Conservation (phyloP, 768 basidiomycete species). For the Tephrocybe sp. region DNA sequence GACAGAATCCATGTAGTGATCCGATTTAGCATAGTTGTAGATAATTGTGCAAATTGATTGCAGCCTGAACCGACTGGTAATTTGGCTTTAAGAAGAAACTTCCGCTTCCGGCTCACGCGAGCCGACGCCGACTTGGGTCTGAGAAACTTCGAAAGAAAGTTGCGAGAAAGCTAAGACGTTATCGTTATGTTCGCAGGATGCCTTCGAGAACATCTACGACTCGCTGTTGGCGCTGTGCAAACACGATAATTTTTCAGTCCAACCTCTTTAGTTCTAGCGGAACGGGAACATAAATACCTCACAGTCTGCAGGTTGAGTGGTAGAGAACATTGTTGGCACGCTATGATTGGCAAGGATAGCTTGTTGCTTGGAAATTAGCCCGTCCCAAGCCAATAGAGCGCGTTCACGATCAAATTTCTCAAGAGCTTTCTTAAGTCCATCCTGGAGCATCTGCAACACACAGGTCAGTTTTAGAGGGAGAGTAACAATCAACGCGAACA, state of each 20-base stretch:
- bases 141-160: background rate
- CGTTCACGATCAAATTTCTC: conserved; percentile 68
- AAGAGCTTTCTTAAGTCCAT: conserved; percentile 64
- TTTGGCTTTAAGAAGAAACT: no score
- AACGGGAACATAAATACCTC: conserved; percentile 43
- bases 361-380: conserved; percentile 72
- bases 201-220: conserved; percentile 71
- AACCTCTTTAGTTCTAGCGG: background rate
- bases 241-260: conserved; percentile 1
- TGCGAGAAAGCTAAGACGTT: background rate
- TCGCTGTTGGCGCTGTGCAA: conserved; percentile 60
- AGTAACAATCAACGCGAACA: no score
- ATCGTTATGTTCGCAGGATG: conserved; percentile 29
- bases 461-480: background rate
- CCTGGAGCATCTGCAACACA: conserved; percentile 57
- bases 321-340: conserved; percentile 73
- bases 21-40: no score
- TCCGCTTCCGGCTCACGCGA: no score
- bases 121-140: no score
- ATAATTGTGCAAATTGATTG: no score
- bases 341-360: conserved; percentile 52
- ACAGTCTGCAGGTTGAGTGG: conserved; percentile 45
- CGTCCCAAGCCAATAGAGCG: conserved; percentile 75
- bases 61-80: no score
- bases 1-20: no score